Evolutionary conservation across 1,284 basidiomycete species (phyloP).

Genomic region (Gymnopus androsaceus): DNA sequence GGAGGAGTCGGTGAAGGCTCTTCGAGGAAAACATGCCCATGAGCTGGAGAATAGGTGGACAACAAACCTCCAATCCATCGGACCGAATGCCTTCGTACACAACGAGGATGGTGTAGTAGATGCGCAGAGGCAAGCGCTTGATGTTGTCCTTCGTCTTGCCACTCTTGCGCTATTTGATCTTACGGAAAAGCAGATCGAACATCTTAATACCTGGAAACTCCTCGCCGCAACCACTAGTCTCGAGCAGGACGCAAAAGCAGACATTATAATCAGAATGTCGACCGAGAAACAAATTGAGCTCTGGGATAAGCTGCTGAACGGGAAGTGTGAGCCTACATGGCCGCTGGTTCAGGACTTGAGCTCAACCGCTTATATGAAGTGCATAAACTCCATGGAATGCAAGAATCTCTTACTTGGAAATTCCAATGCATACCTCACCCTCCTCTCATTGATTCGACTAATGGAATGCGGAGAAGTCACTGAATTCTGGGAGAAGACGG

Average conservation of each 20-base stretch:
- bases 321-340: too few species aligned
- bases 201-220: not conserved
- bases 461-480: too few species aligned
- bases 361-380: too few species aligned
- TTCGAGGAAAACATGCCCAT: not conserved
- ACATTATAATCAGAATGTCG: not conserved
- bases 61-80: not conserved
- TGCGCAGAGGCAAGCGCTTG: not conserved
- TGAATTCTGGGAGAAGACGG: too few species aligned
- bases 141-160: not conserved
- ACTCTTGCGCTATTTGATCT: not conserved
- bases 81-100: not conserved
- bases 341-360: too few species aligned
- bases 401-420: not conserved
- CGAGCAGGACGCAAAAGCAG: not conserved
- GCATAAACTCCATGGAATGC: too few species aligned
- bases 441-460: not conserved
- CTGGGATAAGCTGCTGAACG: too few species aligned
- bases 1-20: not conserved
- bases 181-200: not conserved
- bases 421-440: conserved; percentile 3
- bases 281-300: too few species aligned
- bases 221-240: not conserved
- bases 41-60: not conserved
- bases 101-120: not conserved